Conservation (phyloP, 768 basidiomycete species). For the Chalciporus pseudorubinellus region DNA sequence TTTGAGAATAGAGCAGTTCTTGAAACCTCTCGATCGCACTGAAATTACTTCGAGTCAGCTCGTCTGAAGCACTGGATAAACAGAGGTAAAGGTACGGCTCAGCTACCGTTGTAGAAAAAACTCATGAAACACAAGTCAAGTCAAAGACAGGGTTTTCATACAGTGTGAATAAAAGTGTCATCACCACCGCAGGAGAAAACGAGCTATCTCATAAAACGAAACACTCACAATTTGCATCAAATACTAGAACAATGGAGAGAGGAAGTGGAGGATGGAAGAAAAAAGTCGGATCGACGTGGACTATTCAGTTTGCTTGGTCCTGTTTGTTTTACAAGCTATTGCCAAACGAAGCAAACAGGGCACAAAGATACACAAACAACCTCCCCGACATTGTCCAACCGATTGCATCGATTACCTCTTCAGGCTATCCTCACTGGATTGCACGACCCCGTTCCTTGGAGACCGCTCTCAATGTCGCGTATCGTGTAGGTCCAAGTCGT, state of each 20-base stretch:
- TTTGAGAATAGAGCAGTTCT: background rate
- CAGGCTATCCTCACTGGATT: slow-evolving; percentile 2
- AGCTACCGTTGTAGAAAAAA: slow-evolving; percentile 85
- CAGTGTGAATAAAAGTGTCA: slow-evolving; percentile 74
- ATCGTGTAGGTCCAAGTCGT: slow-evolving; percentile 2
- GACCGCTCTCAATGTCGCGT: background rate
- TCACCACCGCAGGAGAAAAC: slow-evolving; percentile 37
- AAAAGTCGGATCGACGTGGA: background rate
- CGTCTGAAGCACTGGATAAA: background rate
- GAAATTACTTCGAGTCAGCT: slow-evolving; percentile 11
- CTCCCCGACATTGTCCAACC: background rate
- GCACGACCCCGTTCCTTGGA: slow-evolving; percentile 8
- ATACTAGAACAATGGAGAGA: background rate
- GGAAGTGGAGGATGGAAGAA: background rate
- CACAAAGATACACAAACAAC: slow-evolving; percentile 21
- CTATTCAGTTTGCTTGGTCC: slow-evolving; percentile 4
- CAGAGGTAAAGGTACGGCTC: slow-evolving; percentile 39
- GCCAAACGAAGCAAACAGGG: background rate
- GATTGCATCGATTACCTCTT: slow-evolving; percentile 4
- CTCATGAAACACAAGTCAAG: slow-evolving; percentile 48
- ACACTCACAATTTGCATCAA: slow-evolving; percentile 16
- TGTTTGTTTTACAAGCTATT: slow-evolving; percentile 17
- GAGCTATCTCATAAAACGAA: background rate
- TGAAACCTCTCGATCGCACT: background rate
- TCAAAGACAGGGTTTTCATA: slow-evolving; percentile 51